These are phyloP conservation scores for Ogataea trehalophila DNA, from an alignment of 805 yeast genomes.

Conservation along the genomic window DNA sequence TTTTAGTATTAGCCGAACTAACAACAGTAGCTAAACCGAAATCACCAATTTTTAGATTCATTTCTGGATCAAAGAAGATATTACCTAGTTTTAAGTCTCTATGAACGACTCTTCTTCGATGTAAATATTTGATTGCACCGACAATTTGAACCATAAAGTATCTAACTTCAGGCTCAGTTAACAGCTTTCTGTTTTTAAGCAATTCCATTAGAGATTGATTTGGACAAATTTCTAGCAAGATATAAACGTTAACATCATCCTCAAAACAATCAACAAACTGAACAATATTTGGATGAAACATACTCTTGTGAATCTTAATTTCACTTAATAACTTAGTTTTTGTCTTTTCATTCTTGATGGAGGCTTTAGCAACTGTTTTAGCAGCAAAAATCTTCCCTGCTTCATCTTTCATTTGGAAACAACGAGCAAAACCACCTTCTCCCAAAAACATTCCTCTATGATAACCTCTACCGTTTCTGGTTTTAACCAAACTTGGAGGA, in stretches of 20 bases:
- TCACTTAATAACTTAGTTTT: slow-evolving; percentile 82
- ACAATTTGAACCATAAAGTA: slow-evolving; percentile 85
- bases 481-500: slow-evolving; percentile 90
- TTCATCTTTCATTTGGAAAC: slow-evolving; percentile 93
- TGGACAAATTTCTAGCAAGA: slow-evolving; percentile 89
- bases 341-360: slow-evolving; percentile 87
- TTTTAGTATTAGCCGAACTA: slow-evolving; percentile 60
- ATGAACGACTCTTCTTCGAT: slow-evolving; percentile 86
- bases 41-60: slow-evolving; percentile 95
- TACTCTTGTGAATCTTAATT: slow-evolving; percentile 88
- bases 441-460: slow-evolving; percentile 89
- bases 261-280: slow-evolving; percentile 95
- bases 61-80: slow-evolving; percentile 87
- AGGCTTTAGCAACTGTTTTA: slow-evolving; percentile 94
- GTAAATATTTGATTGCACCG: slow-evolving; percentile 93
- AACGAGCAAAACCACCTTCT: slow-evolving; percentile 98
- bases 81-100: slow-evolving; percentile 95
- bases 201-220: slow-evolving; percentile 93
- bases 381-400: slow-evolving; percentile 89
- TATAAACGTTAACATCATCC: slow-evolving; percentile 91
- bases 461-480: slow-evolving; percentile 82
- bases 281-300: slow-evolving; percentile 86
- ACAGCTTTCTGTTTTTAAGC: slow-evolving; percentile 73
- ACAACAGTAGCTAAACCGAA: slow-evolving; percentile 98
- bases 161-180: slow-evolving; percentile 89